phyloP scores from a whole-genome alignment of 2,329 filamentous ascomycete genomes.

The Colletotrichum tamarilloi region DNA sequence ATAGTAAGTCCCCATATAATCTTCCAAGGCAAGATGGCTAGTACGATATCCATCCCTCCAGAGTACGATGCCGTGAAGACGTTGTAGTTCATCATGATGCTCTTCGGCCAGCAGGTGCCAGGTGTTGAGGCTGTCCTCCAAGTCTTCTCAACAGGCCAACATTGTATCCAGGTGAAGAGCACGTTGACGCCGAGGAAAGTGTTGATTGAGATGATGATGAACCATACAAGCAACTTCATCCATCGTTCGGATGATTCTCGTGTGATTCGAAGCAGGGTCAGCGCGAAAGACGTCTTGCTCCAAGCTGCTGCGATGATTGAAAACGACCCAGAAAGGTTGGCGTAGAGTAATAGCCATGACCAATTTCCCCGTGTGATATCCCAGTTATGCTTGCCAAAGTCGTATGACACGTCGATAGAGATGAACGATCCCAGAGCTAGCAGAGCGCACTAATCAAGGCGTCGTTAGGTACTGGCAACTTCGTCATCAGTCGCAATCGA shows the following conservation, averaged over 20 bases:
- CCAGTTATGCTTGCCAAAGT: slow-evolving; percentile 35
- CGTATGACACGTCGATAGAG: slow-evolving; percentile 27
- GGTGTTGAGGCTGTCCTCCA: slow-evolving; percentile 36
- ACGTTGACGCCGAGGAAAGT: slow-evolving; percentile 38
- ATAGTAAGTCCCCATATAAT: slow-evolving; percentile 53
- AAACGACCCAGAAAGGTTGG: slow-evolving; percentile 35
- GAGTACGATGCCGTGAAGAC: slow-evolving; percentile 46
- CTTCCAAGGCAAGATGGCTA: slow-evolving; percentile 54
- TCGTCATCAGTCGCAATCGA: too few species aligned
- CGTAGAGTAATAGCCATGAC: slow-evolving; percentile 33
- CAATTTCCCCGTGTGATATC: slow-evolving; percentile 28
- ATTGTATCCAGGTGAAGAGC: slow-evolving; percentile 42
- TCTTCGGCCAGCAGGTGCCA: slow-evolving; percentile 42
- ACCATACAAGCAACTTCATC: slow-evolving; percentile 42
- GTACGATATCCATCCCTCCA: slow-evolving; percentile 50
- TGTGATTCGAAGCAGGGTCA: slow-evolving; percentile 43
- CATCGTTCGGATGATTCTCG: slow-evolving; percentile 35
- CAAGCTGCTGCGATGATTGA: slow-evolving; percentile 40
- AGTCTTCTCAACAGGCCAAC: slow-evolving; percentile 40
- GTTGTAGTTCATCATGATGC: slow-evolving; percentile 44
- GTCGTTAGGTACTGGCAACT: background rate
- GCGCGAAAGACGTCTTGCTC: slow-evolving; percentile 45
- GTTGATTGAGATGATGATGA: slow-evolving; percentile 41
- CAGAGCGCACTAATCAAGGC: slow-evolving; percentile 10
- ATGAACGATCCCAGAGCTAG: slow-evolving; percentile 26